Evolutionary conservation across 1,284 basidiomycete genomes (phyloP), one percentile per base, ranked within the genome.

Genomic region (Puccinia horiana): DNA sequence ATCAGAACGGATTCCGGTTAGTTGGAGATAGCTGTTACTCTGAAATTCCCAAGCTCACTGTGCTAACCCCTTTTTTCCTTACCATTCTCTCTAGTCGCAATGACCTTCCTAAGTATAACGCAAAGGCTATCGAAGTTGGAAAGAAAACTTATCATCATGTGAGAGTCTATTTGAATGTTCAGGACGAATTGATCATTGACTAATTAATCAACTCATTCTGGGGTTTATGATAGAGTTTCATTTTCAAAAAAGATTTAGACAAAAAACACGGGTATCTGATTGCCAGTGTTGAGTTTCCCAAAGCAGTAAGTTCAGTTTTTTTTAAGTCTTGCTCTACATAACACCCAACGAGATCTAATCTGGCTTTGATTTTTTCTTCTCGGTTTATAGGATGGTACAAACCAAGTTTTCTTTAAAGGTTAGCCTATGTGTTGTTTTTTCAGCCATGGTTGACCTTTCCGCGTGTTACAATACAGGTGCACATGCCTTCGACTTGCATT

Each of bases 61-160:
- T 63, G 18, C 32, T 44, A 6, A 63, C 32, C 32, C 29, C 29
- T 2, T 42, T 76, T 42, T 35, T 26, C 18, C 26, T 63, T 26
- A 23, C n/a, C 23, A 18, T 37, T 74, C 35, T 61, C 26, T 44
- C n/a, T 18, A 76, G 74, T 32, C 74, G 74, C 42, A 76, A 58
- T 61, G 74, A 76, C 40, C 23, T 76, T 26, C 56, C 58, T 14
- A 26, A 63, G 23, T 76, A 76, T 63, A 37, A 76, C 29, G n/a
- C 74, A 29, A 35, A n/a, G 12, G n/a, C 37, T 20, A 26, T 76
- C 58, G 74, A 76, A 63, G 47, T 9, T 3, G 56, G 40, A 44
- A 76, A 44, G 40, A 63, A 44, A 49, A 76, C 74, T 8, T 76
- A 76, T 76, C 74, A 76, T 63, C 74, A 76, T 49, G 74, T 76